Conservation (phyloP, 768 basidiomycete species). For the Chalciporus chontae region DNA sequence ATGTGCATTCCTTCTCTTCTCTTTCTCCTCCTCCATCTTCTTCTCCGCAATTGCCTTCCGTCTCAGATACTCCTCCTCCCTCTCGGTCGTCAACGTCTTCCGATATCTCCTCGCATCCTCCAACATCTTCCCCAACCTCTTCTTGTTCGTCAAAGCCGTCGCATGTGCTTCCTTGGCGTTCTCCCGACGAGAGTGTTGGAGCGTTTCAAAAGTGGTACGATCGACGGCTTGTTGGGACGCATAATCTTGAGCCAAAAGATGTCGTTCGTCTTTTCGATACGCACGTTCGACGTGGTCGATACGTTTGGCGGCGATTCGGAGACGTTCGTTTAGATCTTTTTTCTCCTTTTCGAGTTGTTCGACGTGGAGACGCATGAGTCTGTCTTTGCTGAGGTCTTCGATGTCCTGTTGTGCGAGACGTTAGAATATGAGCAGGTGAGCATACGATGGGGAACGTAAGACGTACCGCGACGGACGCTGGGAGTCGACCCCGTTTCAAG, state of each 20-base stretch:
- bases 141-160: constrained; percentile 71
- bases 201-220: constrained; percentile 58
- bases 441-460: constrained; percentile 1
- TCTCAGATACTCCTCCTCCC: constrained; percentile 62
- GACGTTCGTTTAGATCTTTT: constrained; percentile 75
- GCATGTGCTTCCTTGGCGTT: constrained; percentile 53
- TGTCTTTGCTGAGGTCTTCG: constrained; percentile 80
- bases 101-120: constrained; percentile 60
- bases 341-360: constrained; percentile 97
- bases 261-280: constrained; percentile 88
- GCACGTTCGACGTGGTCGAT: constrained; percentile 96
- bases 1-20: constrained; percentile 56
- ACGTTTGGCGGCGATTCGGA: constrained; percentile 82
- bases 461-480: constrained; percentile 68
- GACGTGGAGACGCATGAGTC: constrained; percentile 85
- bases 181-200: constrained; percentile 57
- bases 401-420: constrained; percentile 55
- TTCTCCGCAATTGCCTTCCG: constrained; percentile 47
- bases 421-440: background rate
- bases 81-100: constrained; percentile 51
- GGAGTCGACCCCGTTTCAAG: constrained; percentile 73
- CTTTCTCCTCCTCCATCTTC: constrained; percentile 85
- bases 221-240: constrained; percentile 79
- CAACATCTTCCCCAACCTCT: constrained; percentile 67
- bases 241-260: constrained; percentile 84